These are phyloP conservation scores for Entophlyctis helioformis DNA, from an alignment of 192 early-diverging fungal species.

Conservation along the genomic window DNA sequence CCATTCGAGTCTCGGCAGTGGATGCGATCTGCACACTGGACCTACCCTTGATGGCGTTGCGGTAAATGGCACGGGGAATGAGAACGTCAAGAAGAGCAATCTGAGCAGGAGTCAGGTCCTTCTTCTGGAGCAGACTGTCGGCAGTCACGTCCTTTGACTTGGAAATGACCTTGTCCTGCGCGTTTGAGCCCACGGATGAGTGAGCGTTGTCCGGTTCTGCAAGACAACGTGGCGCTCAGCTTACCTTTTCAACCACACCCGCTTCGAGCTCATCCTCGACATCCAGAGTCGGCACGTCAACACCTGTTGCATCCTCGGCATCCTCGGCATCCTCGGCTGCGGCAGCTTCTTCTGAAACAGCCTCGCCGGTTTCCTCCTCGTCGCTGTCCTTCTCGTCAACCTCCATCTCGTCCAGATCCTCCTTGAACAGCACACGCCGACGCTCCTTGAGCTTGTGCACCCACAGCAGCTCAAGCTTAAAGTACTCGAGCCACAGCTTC, in stretches of 20 bases:
- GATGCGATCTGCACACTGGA: background rate
- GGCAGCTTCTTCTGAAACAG: background rate
- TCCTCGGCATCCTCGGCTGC: too few species aligned
- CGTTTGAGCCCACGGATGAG: background rate
- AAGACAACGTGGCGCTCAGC: too few species aligned
- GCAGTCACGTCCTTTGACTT: background rate
- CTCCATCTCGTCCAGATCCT: slow-evolving; percentile 16
- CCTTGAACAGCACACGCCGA: slow-evolving; percentile 60
- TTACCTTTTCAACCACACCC: background rate
- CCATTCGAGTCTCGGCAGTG: too few species aligned
- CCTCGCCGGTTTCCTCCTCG: slow-evolving; percentile 3
- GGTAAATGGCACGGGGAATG: slow-evolving; percentile 62
- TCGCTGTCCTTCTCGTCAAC: slow-evolving; percentile 24
- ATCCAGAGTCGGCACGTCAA: slow-evolving; percentile 4
- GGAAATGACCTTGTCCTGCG: background rate
- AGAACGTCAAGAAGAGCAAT: slow-evolving; percentile 44
- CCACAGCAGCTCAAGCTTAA: slow-evolving; percentile 81
- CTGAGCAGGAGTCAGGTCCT: slow-evolving; percentile 32
- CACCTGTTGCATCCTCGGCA: background rate
- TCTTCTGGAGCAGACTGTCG: slow-evolving; percentile 17
- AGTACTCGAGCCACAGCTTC: slow-evolving; percentile 86
- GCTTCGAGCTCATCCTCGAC: background rate
- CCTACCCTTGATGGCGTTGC: slow-evolving; percentile 64
- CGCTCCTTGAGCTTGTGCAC: slow-evolving; percentile 76
- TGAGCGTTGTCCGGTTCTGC: too few species aligned